phyloP scores from a whole-genome alignment of 495 filamentous ascomycete species.

The Penicillium dipodomyicola region DNA sequence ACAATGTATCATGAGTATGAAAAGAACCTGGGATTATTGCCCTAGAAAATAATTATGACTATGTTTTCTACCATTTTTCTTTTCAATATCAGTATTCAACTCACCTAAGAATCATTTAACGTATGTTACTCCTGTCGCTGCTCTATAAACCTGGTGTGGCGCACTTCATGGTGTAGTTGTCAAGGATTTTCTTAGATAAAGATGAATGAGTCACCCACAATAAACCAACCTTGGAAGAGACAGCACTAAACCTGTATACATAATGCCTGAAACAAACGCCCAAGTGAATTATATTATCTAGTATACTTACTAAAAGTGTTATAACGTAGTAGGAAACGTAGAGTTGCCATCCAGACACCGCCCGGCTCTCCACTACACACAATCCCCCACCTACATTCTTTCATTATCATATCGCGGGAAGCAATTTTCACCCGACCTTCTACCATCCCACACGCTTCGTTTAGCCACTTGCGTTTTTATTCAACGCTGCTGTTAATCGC shows the following conservation, averaged over 20 bases:
- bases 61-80: not conserved
- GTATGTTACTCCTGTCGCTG: not conserved
- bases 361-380: constrained; percentile 50
- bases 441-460: constrained; percentile 22
- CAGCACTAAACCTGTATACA: not conserved
- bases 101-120: not conserved
- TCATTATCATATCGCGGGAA: constrained; percentile 41
- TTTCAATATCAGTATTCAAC: not conserved
- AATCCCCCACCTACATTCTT: constrained; percentile 36
- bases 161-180: not conserved
- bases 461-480: constrained; percentile 16
- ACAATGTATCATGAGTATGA: constrained; percentile 19
- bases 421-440: constrained; percentile 43
- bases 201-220: constrained; percentile 7
- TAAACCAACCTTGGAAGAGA: constrained; percentile 2
- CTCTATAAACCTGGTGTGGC: not conserved
- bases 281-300: not conserved
- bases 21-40: not conserved
- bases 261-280: not conserved
- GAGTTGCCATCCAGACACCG: constrained; percentile 31
- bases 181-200: not conserved
- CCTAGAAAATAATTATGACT: not conserved
- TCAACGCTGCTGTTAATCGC: constrained; percentile 18
- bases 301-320: not conserved
- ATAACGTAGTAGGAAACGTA: constrained; percentile 1